Evolutionary conservation across 1,284 basidiomycete genomes (phyloP), one percentile per base, ranked within the genome.

Genomic region (Xanthoconium separans): DNA sequence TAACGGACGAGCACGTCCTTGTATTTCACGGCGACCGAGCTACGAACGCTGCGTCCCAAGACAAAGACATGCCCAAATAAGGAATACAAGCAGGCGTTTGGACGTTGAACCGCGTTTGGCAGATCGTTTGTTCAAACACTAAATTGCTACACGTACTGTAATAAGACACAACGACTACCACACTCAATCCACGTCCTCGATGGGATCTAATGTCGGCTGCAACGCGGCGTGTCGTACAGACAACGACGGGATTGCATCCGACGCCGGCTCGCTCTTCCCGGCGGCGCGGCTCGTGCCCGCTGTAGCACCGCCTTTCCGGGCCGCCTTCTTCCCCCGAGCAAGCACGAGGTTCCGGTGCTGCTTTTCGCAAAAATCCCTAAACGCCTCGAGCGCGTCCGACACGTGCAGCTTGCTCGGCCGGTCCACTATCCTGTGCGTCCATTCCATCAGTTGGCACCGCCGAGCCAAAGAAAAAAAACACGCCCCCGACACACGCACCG

Each of bases 391-490:
- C 2, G 76, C 83, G 12, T 82, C 82, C 22, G 69, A 64, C 31
- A 85, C 65, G 55, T 82, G 70, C n/a, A 62, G 64, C 57, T 81
- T 85, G 50, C 75, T 78, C 1, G 80, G 78, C 43, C 79, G 74
- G 41, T 85, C 81, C 5, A 70, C 63, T 4, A 87, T 54, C 42
- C 84, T 85, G 46, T 40, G 36, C n/a, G n/a, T 22, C 0, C 24
- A 24, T 24, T 6, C 24, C 24, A 6, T 24, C 24, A 24, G 33
- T 15, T 34, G 6, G 33, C 33, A 34, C 33, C 15, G 13, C 13
- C 7, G 2, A 15, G 33, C 15, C 13, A 33, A 33, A 13, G 7
- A 15, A 37, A 15, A n/a, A 39, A n/a, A 4, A 27, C 11, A 33
- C 11, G 11, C 31, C 3, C 4, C n/a, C 1, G 56, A 67, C 76